phyloP scores from a whole-genome alignment of 352 stramenopile species.

The Poterioochromonas sp. region DNA sequence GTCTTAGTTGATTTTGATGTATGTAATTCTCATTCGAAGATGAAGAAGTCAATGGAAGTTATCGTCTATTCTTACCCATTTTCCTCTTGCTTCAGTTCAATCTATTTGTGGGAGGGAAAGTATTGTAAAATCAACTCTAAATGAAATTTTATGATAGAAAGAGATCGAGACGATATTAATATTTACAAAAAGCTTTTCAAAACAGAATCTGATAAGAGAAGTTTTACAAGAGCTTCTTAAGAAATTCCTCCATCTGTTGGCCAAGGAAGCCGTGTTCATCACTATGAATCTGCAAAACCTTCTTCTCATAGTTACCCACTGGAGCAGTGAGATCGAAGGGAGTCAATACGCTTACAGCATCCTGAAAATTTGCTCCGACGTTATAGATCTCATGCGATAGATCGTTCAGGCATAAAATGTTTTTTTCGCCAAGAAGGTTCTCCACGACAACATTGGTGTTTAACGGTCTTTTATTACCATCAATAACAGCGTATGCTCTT shows the following conservation, averaged over 20 bases:
- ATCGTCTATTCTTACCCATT: too few relatives aligned
- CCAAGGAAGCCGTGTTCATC: constrained; percentile 18
- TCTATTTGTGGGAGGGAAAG: too few relatives aligned
- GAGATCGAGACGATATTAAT: too few relatives aligned
- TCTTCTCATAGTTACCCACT: constrained; percentile 22
- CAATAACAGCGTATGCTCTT: not conserved
- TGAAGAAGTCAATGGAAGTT: too few relatives aligned
- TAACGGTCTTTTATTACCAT: not conserved
- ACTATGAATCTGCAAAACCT: not conserved
- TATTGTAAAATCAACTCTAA: too few relatives aligned
- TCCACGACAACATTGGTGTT: constrained; percentile 21
- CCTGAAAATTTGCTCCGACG: constrained; percentile 8
- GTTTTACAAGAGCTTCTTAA: constrained; percentile 29
- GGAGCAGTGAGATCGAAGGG: constrained; percentile 7
- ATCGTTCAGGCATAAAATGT: constrained; percentile 30
- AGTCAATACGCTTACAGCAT: not conserved
- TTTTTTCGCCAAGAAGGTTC: constrained; percentile 1
- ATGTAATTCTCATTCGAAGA: too few relatives aligned
- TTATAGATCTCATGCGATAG: constrained; percentile 28
- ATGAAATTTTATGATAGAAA: too few relatives aligned
- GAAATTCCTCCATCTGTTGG: constrained; percentile 18
- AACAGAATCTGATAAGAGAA: not conserved
- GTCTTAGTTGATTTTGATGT: too few relatives aligned
- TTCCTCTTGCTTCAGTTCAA: too few relatives aligned
- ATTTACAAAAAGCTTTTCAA: too few relatives aligned